Conservation (phyloP, 352 stramenopile genomes). For the Pythium rishiriense region DNA sequence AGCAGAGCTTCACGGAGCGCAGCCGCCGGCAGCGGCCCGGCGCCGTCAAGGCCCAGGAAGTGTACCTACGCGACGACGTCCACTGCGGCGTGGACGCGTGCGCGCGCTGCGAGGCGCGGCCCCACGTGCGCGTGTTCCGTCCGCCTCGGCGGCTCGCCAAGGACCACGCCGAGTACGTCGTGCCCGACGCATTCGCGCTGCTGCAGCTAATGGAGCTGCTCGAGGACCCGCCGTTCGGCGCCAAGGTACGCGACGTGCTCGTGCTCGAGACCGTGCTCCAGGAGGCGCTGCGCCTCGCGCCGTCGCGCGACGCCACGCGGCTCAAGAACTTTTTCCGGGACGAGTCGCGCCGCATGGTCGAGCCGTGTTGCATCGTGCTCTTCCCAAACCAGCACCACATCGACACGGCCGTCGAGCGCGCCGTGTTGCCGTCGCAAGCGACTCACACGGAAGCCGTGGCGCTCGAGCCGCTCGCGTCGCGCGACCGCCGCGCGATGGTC, state of each 20-base stretch:
- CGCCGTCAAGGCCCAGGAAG: conserved; percentile 64
- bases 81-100: conserved; percentile 67
- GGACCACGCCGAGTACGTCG: conserved; percentile 53
- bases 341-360: conserved; percentile 44
- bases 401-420: conserved; percentile 51
- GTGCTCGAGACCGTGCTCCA: conserved; percentile 77
- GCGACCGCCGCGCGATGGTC: conserved; percentile 49
- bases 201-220: conserved; percentile 80
- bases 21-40: conserved; percentile 75
- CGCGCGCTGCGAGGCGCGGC: conserved; percentile 34
- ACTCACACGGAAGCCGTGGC: conserved; percentile 1
- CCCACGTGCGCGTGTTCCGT: conserved; percentile 19
- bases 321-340: conserved; percentile 72
- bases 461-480: conserved; percentile 40
- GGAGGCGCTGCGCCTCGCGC: conserved; percentile 61
- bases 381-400: conserved; percentile 78
- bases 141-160: conserved; percentile 35
- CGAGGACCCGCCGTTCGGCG: conserved; percentile 51
- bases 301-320: conserved; percentile 59
- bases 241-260: conserved; percentile 43
- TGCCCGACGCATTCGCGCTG: conserved; percentile 71
- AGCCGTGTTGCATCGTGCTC: conserved; percentile 47
- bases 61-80: conserved; percentile 71
- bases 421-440: conserved; percentile 10
- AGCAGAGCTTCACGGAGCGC: conserved; percentile 71